These are phyloP conservation scores for Lachnellula occidentalis DNA, from an alignment of 2,329 filamentous ascomycete genomes.

Conservation along the genomic window DNA sequence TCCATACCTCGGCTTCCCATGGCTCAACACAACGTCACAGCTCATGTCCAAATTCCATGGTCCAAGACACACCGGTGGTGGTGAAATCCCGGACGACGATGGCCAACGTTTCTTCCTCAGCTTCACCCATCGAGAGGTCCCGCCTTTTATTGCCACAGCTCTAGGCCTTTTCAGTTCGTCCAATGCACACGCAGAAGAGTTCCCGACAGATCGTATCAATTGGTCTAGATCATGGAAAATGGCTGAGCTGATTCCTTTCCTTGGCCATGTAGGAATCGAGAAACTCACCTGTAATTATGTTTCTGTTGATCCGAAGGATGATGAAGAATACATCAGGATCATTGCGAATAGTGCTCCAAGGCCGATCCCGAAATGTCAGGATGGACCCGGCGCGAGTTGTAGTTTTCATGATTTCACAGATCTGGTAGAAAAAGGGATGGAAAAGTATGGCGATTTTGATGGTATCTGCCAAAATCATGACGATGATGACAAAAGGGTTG, in stretches of 20 bases:
- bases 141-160: slow-evolving; percentile 60
- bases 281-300: slow-evolving; percentile 51
- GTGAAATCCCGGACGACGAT: slow-evolving; percentile 21
- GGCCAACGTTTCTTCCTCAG: slow-evolving; percentile 58
- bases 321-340: slow-evolving; percentile 47
- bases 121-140: slow-evolving; percentile 65
- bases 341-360: slow-evolving; percentile 47
- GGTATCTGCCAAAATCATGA: slow-evolving; percentile 24
- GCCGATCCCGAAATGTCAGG: slow-evolving; percentile 42
- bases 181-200: slow-evolving; percentile 54
- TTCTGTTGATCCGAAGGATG: slow-evolving; percentile 45
- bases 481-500: not conserved
- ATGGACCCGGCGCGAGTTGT: slow-evolving; percentile 48
- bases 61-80: slow-evolving; percentile 6
- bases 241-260: slow-evolving; percentile 57
- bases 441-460: slow-evolving; percentile 30
- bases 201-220: slow-evolving; percentile 59
- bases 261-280: slow-evolving; percentile 63
- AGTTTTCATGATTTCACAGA: slow-evolving; percentile 37
- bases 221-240: slow-evolving; percentile 58
- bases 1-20: slow-evolving; percentile 57
- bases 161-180: slow-evolving; percentile 68
- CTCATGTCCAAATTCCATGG: slow-evolving; percentile 36
- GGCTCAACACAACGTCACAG: slow-evolving; percentile 56
- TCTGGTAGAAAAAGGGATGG: slow-evolving; percentile 38